These are phyloP conservation scores for Chaetomiaceae sp. DNA, from an alignment of 2,329 filamentous ascomycete genomes.

Conservation along the genomic window DNA sequence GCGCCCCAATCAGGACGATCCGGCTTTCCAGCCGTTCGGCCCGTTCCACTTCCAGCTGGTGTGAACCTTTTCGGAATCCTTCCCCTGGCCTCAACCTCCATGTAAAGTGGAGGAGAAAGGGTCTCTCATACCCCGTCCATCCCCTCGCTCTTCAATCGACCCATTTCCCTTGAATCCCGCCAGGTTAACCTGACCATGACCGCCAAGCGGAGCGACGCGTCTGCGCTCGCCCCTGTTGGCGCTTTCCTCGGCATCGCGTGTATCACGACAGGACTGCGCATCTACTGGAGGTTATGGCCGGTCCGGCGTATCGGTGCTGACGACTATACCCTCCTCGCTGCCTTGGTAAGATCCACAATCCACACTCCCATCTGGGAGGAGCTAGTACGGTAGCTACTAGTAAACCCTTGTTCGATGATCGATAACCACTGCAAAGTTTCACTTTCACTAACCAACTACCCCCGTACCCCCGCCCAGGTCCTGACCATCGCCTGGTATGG, in stretches of 20 bases:
- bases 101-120: no score
- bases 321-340: constrained; percentile 1
- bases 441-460: not conserved
- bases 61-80: no score
- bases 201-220: not conserved
- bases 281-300: constrained; percentile 2
- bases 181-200: not conserved
- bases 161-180: no score
- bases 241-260: constrained; percentile 2
- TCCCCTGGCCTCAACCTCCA: no score
- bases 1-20: no score
- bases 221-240: constrained; percentile 2
- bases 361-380: not conserved
- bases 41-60: no score
- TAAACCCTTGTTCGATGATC: not conserved
- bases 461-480: not conserved
- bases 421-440: not conserved
- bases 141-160: no score
- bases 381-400: no score
- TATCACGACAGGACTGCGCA: constrained; percentile 3
- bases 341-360: not conserved
- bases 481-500: constrained; percentile 6
- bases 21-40: no score
- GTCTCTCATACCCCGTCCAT: no score
- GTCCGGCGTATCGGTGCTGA: not conserved